phyloP scores from a whole-genome alignment of 768 basidiomycete genomes.

The Tephrocybe sp. region DNA sequence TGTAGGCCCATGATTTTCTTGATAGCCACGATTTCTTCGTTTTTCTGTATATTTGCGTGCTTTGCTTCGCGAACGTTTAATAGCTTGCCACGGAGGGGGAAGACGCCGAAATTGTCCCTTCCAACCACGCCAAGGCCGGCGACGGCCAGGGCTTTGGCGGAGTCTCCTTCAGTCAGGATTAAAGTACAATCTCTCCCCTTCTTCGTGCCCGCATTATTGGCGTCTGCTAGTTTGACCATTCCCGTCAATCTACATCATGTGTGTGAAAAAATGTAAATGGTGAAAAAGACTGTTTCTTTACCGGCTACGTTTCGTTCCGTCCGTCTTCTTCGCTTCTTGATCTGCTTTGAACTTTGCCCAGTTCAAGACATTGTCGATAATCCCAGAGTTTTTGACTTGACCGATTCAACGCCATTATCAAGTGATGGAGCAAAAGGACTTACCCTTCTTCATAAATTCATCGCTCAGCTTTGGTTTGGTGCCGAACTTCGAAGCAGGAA shows the following conservation, averaged over 20 bases:
- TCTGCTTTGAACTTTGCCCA: constrained; percentile 99
- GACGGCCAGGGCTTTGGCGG: constrained; percentile 94
- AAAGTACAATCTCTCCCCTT: constrained; percentile 83
- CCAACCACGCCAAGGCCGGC: constrained; percentile 95
- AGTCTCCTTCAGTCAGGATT: constrained; percentile 98
- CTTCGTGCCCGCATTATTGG: constrained; percentile 93
- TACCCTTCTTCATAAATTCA: constrained; percentile 96
- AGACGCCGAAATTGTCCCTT: constrained; percentile 95
- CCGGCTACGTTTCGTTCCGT: constrained; percentile 89
- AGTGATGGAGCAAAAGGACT: constrained; percentile 12
- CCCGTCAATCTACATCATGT: constrained; percentile 69
- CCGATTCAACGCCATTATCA: not conserved
- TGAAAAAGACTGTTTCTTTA: constrained; percentile 24
- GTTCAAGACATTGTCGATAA: constrained; percentile 88
- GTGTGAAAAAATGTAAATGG: not conserved
- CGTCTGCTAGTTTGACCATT: constrained; percentile 91
- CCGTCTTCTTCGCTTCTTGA: constrained; percentile 93
- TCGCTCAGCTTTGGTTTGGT: constrained; percentile 82
- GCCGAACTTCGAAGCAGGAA: constrained; percentile 86
- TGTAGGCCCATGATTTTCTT: constrained; percentile 98
- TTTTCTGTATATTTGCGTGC: constrained; percentile 98
- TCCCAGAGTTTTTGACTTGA: constrained; percentile 81
- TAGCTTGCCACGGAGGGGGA: constrained; percentile 94
- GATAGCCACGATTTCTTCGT: constrained; percentile 94
- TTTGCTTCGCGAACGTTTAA: constrained; percentile 96